These are phyloP conservation scores for Globisporangium iwayamae DNA, from an alignment of 352 stramenopile genomes.

Conservation along the genomic window DNA sequence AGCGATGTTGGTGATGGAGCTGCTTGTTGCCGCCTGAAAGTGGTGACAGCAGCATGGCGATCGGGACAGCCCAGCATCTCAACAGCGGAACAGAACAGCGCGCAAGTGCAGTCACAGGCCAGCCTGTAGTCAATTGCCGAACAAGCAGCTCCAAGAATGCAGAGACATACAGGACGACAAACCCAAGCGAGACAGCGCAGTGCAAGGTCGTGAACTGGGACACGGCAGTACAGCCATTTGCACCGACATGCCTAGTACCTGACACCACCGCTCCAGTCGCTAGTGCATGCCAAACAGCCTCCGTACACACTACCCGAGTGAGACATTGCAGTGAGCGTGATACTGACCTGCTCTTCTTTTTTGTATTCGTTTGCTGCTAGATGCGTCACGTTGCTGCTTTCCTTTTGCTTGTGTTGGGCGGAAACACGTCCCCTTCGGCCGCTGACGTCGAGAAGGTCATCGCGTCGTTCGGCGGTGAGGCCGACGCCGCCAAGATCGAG, in stretches of 20 bases:
- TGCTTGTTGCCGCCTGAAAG: neutral
- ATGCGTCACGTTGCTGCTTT: slow-evolving; percentile 93
- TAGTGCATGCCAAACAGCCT: neutral
- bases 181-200: neutral
- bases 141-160: neutral
- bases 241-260: neutral
- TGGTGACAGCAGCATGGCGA: neutral
- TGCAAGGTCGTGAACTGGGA: no score
- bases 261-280: neutral
- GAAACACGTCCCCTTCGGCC: slow-evolving; percentile 71
- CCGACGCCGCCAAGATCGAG: slow-evolving; percentile 77
- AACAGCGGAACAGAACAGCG: neutral
- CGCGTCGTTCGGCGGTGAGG: slow-evolving; percentile 75
- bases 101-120: neutral
- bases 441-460: slow-evolving; percentile 85
- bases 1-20: neutral
- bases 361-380: slow-evolving; percentile 24
- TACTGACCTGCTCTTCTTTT: slow-evolving; percentile 5
- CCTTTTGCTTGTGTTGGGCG: slow-evolving; percentile 83
- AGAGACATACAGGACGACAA: neutral
- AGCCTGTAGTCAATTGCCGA: neutral
- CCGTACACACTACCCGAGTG: neutral
- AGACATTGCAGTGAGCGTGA: neutral
- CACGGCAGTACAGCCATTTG: no score
- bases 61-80: neutral